phyloP scores from a whole-genome alignment of 225 moss, liverwort and hornwort genomes.

The Bryoerythrophyllum caledonicum region DNA sequence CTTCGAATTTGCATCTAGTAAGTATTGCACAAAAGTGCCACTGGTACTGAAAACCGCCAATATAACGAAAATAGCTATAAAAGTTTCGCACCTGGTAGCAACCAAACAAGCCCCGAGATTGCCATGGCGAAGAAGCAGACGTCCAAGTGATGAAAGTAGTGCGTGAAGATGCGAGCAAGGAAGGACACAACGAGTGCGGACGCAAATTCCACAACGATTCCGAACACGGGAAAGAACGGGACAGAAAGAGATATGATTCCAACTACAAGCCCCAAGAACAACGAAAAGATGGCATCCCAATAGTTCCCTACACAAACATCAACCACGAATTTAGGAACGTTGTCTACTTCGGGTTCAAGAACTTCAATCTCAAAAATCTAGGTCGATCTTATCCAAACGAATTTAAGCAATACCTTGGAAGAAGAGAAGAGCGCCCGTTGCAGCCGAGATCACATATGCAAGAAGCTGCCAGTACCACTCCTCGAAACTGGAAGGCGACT shows the following conservation, averaged over 20 bases:
- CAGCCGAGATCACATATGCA: conserved; percentile 44
- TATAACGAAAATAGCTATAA: too few species aligned
- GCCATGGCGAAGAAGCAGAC: conserved; percentile 73
- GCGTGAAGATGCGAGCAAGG: conserved; percentile 45
- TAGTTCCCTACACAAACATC: conserved; percentile 47
- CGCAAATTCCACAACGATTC: conserved; percentile 45
- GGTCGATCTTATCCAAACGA: neutral
- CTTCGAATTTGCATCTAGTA: too few species aligned
- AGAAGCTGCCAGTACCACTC: conserved; percentile 55
- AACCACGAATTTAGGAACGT: neutral
- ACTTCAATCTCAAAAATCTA: neutral
- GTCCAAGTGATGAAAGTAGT: conserved; percentile 49
- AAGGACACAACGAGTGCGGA: conserved; percentile 60
- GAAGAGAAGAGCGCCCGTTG: conserved; percentile 54
- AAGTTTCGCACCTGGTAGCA: conserved; percentile 60
- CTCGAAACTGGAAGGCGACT: conserved; percentile 38
- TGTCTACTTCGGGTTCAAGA: conserved; percentile 6
- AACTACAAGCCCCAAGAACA: conserved; percentile 53
- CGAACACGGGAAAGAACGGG: conserved; percentile 43
- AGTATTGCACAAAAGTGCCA: too few species aligned
- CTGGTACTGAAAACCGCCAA: too few species aligned
- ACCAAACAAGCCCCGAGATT: conserved; percentile 66
- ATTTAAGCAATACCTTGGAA: conserved; percentile 40
- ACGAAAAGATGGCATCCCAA: conserved; percentile 51
- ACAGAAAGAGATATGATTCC: conserved; percentile 31